Evolutionary conservation across 306 rosid species (phyloP), one percentile per base, ranked within the genome.

Genomic region (Neltuma alba): DNA sequence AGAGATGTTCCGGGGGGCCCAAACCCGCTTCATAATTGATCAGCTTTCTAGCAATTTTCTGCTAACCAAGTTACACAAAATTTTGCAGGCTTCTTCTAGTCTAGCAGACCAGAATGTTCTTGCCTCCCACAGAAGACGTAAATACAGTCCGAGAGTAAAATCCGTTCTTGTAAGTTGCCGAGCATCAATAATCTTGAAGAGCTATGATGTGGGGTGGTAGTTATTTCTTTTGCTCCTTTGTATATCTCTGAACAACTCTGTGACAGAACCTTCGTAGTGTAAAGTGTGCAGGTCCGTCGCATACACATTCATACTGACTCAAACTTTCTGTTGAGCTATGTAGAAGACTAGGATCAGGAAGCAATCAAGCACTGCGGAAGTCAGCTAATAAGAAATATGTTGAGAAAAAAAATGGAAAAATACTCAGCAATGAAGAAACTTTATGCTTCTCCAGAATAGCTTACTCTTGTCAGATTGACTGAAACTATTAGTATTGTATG

Each of bases 21-120:
- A 72, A 91, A 93, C 88, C 94, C 94, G 23, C 97, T 93, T 80
- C 97, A 93, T 85, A 91, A 93, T 78, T 91, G 90, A 93, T 83
- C 80, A 76, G 80, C 79, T 68, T 27, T 77, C 80, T 75, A 52
- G 82, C 73, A 78, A 31, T 81, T 78, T 73, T 50, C 72, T 79
- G n/a, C 68, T 81, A 76, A 52, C 73, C 86, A 52, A 76, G 79
- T 78, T 70, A 80, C 70, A 76, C 80, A 76, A 75, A 80, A 30
- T 88, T 84, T 88, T 88, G 84, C 81, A 82, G 89, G 82, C 79
- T 62, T 79, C 18, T 42, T 23, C 81, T 62, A 42, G 8, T 41
- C 36, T 7, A 11, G 34, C 54, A 68, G 23, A 41, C 77, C 70
- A 83, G 61, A 78, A 63, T 80, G 13, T 38, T 76, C 48, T 77